Base-by-base conservation (phyloP, 805 yeast genomes). In the Starmerella davenportii region DNA sequence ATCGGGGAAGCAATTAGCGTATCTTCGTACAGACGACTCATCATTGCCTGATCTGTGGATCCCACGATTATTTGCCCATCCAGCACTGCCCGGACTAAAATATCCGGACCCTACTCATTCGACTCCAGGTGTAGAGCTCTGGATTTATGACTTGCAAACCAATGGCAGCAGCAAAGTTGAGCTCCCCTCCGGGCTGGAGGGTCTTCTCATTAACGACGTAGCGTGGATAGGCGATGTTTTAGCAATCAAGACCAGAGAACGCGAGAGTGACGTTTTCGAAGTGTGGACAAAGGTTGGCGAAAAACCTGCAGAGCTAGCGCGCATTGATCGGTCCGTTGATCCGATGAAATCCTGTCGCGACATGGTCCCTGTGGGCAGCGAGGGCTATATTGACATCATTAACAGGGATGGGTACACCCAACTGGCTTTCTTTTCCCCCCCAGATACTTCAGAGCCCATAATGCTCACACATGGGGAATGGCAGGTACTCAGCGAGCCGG, bases 51-150 rank as follows among this genome's bases (percentile, higher is more conserved):
- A 68, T 33, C 82, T 66, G 54, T 70, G 80, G 1, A 70, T 82
- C 30, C 81, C 85, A 3, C 63, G 64, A 21, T 56, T 65, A 13
- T 5, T 21, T 2, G 36, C 37, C 11, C 78, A 80, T 50, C 82
- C 93, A 4, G 69, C 70, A 16, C 52, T 76, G 43, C 61, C 64
- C 24, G 59, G 63, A 9, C 64, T 79, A 48, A 79, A 79, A 53
- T 82, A 82, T 54, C 94, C 94, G 7, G 82, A 82, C 51, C 76
- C 93, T 5, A 94, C 93, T 0, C 70, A 62, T 36, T 60, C 74
- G 4, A 84, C 81, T 49, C 94, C 94, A 1, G 51, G 56, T 3
- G 82, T 76, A 5, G 69, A 68, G 35, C 51, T 74, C 35, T 60
- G 65, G 38, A 58, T 74, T 28, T 69, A 64, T 51, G 65, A 65